Percentiles rank a stretch among this genome's conserved stretches.
These are phyloP conservation scores for Pleurotus ostreatus DNA, from an alignment of 768 basidiomycete genomes.

Conservation along the genomic window DNA sequence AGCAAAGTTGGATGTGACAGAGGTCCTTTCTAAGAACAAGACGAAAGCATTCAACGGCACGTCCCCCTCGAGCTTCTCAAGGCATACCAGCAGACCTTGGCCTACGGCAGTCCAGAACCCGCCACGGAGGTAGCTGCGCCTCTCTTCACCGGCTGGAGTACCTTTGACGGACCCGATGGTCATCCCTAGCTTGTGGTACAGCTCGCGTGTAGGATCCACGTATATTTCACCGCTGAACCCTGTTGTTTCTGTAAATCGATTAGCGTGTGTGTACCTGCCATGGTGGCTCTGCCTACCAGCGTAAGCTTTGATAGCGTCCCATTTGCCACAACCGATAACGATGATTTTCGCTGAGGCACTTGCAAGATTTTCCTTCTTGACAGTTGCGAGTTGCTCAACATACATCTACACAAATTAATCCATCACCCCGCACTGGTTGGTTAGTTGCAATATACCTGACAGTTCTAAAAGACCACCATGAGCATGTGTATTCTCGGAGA, in stretches of 20 bases:
- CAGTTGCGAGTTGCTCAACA: constrained; percentile 38
- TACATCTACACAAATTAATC: constrained; percentile 32
- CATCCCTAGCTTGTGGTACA: constrained; percentile 64
- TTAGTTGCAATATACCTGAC: constrained; percentile 31
- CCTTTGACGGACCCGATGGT: constrained; percentile 39
- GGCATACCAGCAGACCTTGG: constrained; percentile 42
- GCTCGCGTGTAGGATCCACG: constrained; percentile 56
- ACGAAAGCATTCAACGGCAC: neutral
- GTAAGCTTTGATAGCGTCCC: constrained; percentile 45
- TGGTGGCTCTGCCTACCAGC: constrained; percentile 28
- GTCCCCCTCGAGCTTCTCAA: neutral
- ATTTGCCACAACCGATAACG: constrained; percentile 60
- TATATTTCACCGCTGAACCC: constrained; percentile 47
- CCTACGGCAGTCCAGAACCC: constrained; percentile 26
- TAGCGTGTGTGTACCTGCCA: neutral
- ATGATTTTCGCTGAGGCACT: constrained; percentile 37
- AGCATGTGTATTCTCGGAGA: neutral
- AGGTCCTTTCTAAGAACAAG: constrained; percentile 26
- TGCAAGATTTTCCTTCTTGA: constrained; percentile 36
- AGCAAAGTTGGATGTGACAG: constrained; percentile 39
- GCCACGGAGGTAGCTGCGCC: constrained; percentile 40
- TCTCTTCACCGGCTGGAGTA: constrained; percentile 42
- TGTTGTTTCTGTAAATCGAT: constrained; percentile 33
- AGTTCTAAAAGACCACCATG: constrained; percentile 23
- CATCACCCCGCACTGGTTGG: neutral